These are phyloP conservation scores for Fonsecaea pugnacius DNA, from an alignment of 2,329 filamentous ascomycete species.

Conservation along the genomic window DNA sequence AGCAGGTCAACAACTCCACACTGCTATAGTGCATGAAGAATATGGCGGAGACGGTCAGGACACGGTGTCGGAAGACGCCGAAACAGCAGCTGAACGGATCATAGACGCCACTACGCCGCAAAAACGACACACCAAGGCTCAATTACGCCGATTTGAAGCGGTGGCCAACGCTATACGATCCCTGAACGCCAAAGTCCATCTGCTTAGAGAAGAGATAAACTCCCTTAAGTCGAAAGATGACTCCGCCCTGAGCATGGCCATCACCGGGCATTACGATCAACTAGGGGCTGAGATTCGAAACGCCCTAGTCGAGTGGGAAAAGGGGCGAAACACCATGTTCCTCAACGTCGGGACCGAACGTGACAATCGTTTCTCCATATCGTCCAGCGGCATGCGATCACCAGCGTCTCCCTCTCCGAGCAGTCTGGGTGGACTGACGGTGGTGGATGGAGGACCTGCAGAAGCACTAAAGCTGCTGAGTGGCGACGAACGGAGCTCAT, in stretches of 20 bases:
- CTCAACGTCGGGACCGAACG: conserved; percentile 67
- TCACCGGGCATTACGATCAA: conserved; percentile 91
- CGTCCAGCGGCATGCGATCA: conserved; percentile 36
- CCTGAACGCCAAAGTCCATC: conserved; percentile 90
- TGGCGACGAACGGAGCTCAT: conserved; percentile 60
- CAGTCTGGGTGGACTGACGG: conserved; percentile 52
- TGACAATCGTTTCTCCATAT: conserved; percentile 39
- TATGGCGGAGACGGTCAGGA: conserved; percentile 20
- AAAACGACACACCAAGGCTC: conserved; percentile 82
- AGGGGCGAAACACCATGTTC: conserved; percentile 80
- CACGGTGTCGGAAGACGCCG: conserved; percentile 9
- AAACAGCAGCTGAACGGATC: conserved; percentile 13
- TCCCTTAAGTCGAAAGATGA: conserved; percentile 66
- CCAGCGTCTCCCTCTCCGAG: conserved; percentile 52
- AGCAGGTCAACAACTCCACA: conserved; percentile 24
- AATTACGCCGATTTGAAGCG: conserved; percentile 84
- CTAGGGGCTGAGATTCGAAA: conserved; percentile 85
- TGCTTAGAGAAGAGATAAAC: conserved; percentile 87
- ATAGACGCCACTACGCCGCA: conserved; percentile 63
- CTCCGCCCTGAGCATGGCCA: conserved; percentile 73
- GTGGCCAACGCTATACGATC: conserved; percentile 88
- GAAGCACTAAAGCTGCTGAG: conserved; percentile 79
- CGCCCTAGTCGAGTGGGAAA: conserved; percentile 82
- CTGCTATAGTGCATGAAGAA: conserved; percentile 29
- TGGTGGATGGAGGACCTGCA: conserved; percentile 61